These are phyloP conservation scores for Tricholoma flavovirens DNA, from an alignment of 768 basidiomycete species.

Conservation along the genomic window DNA sequence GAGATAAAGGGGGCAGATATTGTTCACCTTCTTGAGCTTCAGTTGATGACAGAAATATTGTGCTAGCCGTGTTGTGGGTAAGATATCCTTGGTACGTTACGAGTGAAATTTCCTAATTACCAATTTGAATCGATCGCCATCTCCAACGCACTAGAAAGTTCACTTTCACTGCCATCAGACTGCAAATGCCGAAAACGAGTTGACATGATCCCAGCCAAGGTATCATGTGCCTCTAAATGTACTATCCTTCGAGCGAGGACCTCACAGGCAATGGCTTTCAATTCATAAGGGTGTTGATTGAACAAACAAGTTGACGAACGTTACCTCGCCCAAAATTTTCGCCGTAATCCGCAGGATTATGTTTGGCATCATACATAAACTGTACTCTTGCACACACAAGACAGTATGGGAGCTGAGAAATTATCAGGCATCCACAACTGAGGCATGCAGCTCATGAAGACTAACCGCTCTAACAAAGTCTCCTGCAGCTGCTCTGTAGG, in stretches of 20 bases:
- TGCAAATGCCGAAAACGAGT: constrained; percentile 69
- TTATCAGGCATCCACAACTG: background rate
- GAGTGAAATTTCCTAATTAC: constrained; percentile 30
- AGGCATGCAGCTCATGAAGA: constrained; percentile 3
- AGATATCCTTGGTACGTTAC: no score
- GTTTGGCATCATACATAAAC: constrained; percentile 78
- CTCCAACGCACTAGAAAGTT: constrained; percentile 74
- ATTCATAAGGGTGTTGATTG: background rate
- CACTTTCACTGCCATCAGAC: constrained; percentile 70
- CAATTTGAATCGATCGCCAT: constrained; percentile 90
- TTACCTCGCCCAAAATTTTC: constrained; percentile 82
- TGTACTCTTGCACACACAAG: constrained; percentile 71
- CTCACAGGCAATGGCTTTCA: constrained; percentile 72
- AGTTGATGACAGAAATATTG: constrained; percentile 78
- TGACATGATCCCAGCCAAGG: constrained; percentile 66
- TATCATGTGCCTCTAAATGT: constrained; percentile 60
- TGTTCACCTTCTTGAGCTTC: constrained; percentile 74
- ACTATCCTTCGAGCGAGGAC: constrained; percentile 77
- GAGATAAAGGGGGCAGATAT: background rate
- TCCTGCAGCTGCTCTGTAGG: constrained; percentile 77
- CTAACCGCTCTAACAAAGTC: constrained; percentile 82
- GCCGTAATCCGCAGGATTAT: constrained; percentile 79
- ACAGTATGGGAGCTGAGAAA: constrained; percentile 62
- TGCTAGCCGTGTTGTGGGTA: constrained; percentile 30
- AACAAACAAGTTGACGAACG: constrained; percentile 8